Percentiles rank a stretch among this genome's conserved stretches.
These are phyloP conservation scores for Lophiostoma macrostomum DNA, from an alignment of 495 filamentous ascomycete genomes.

Conservation along the genomic window DNA sequence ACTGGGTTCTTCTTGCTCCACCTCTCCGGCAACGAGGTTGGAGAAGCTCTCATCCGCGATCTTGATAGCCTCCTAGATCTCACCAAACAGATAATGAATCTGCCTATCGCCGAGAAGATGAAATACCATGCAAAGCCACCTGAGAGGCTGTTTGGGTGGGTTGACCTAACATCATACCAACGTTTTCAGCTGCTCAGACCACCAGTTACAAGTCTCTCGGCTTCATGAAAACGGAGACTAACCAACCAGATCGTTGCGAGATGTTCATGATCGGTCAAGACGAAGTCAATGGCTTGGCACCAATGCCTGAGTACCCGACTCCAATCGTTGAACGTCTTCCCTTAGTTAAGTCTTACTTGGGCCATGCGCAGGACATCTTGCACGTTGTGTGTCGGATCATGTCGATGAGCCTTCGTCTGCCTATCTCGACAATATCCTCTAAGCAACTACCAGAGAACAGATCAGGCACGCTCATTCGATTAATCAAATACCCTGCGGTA, in stretches of 20 bases:
- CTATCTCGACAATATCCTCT: neutral
- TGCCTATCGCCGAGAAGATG: conserved; percentile 6
- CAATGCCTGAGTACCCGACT: conserved; percentile 5
- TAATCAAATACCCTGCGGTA: conserved; percentile 10
- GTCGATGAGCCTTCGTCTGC: conserved; percentile 4
- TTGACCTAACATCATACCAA: neutral
- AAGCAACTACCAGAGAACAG: neutral
- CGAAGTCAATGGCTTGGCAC: neutral
- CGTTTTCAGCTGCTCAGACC: neutral
- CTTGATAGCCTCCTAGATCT: conserved; percentile 11
- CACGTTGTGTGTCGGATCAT: conserved; percentile 3
- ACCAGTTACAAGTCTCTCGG: conserved; percentile 18
- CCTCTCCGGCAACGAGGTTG: conserved; percentile 5
- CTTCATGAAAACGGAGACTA: conserved; percentile 9
- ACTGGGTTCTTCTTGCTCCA: conserved; percentile 22
- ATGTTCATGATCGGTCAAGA: conserved; percentile 20
- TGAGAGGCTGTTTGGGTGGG: conserved; percentile 10
- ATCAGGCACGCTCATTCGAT: conserved; percentile 16
- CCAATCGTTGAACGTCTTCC: neutral
- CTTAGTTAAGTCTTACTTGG: conserved; percentile 13
- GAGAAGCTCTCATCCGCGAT: conserved; percentile 1
- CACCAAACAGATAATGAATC: conserved; percentile 7
- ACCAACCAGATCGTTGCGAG: conserved; percentile 20
- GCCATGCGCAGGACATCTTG: conserved; percentile 14
- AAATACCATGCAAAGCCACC: conserved; percentile 9